These are phyloP conservation scores for Rhizopogon rudus DNA, from an alignment of 768 basidiomycete genomes.

Conservation along the genomic window DNA sequence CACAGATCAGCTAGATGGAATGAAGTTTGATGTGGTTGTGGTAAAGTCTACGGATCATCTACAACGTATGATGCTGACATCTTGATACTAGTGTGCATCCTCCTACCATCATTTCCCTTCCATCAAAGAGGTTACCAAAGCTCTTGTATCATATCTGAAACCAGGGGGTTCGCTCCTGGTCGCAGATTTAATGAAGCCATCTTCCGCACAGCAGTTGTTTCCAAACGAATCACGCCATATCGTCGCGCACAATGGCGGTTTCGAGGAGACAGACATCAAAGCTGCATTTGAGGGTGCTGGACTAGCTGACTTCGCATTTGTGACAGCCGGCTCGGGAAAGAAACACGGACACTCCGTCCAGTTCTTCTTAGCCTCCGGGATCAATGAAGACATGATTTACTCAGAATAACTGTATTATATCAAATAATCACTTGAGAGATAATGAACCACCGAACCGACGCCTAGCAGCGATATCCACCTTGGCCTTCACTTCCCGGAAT, in stretches of 20 bases:
- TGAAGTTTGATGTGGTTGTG: slow-evolving; percentile 64
- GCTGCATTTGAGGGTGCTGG: slow-evolving; percentile 49
- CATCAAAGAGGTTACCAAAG: slow-evolving; percentile 44
- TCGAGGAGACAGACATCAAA: slow-evolving; percentile 44
- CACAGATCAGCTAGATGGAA: slow-evolving; percentile 43
- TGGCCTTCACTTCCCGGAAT: slow-evolving; percentile 63
- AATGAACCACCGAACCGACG: slow-evolving; percentile 71
- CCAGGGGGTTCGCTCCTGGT: slow-evolving; percentile 59
- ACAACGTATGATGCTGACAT: neutral
- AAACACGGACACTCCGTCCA: slow-evolving; percentile 29
- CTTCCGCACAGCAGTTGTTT: slow-evolving; percentile 17
- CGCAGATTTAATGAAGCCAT: slow-evolving; percentile 40
- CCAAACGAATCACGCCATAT: slow-evolving; percentile 33
- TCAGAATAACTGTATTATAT: neutral
- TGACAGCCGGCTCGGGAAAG: slow-evolving; percentile 26
- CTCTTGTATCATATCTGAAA: slow-evolving; percentile 53
- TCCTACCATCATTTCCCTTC: slow-evolving; percentile 62
- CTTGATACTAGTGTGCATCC: slow-evolving; percentile 44
- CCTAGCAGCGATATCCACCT: slow-evolving; percentile 60
- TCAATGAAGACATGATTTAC: slow-evolving; percentile 23
- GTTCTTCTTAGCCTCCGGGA: slow-evolving; percentile 56
- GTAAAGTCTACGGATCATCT: slow-evolving; percentile 36
- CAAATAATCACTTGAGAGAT: slow-evolving; percentile 44
- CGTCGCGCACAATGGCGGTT: slow-evolving; percentile 52
- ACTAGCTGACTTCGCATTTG: slow-evolving; percentile 39